These are phyloP conservation scores for Sisymbrium irio DNA, from an alignment of 345 rosid genomes.

Conservation along the genomic window DNA sequence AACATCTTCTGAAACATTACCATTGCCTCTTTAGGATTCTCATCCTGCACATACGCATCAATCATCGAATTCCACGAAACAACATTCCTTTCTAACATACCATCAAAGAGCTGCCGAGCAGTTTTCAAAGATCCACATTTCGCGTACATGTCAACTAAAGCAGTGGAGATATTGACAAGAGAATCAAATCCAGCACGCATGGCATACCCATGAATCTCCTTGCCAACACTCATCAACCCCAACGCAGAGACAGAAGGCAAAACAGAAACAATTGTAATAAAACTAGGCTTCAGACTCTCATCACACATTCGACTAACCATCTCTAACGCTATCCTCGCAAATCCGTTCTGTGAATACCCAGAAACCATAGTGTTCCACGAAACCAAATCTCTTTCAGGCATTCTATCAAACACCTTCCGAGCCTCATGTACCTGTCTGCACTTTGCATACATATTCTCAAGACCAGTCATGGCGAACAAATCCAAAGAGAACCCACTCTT, in stretches of 20 bases:
- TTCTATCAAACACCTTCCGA: conserved; percentile 4
- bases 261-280: neutral
- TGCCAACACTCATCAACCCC: neutral
- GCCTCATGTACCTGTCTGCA: neutral
- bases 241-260: conserved; percentile 5
- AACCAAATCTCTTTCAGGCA: neutral
- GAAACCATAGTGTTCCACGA: neutral
- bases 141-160: conserved; percentile 59
- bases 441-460: neutral
- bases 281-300: neutral
- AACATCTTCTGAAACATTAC: conserved; percentile 58
- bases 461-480: neutral
- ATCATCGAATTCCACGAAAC: conserved; percentile 95
- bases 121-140: conserved; percentile 53
- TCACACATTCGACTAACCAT: neutral
- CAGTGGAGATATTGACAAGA: neutral
- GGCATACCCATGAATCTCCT: neutral
- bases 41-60: conserved; percentile 70
- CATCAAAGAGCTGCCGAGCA: conserved; percentile 58
- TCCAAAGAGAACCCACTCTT: neutral
- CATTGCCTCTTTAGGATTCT: conserved; percentile 61
- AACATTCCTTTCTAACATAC: conserved; percentile 50
- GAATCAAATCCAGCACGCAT: neutral
- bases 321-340: neutral
- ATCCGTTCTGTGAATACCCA: neutral